Conservation (phyloP, 106 monocot species). For the Hemerocallis citrina region DNA sequence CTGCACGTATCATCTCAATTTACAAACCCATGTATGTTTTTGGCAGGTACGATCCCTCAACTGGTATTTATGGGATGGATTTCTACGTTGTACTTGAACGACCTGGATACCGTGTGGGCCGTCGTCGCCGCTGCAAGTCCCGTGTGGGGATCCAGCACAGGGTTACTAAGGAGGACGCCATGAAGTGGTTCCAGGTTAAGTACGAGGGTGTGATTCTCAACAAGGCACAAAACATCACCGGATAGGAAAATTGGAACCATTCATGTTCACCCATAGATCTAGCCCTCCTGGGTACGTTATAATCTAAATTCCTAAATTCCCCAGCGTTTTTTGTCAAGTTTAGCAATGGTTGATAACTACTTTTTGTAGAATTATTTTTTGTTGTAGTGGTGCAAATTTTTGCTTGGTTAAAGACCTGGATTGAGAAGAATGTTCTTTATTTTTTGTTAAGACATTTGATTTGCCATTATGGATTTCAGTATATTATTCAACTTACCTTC, state of each 20-base stretch:
- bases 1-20: background rate
- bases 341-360: too few relatives aligned
- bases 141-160: constrained; percentile 61
- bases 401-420: too few relatives aligned
- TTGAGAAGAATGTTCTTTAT: too few relatives aligned
- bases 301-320: too few relatives aligned
- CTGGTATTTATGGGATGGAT: constrained; percentile 67
- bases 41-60: constrained; percentile 57
- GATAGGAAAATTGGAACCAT: background rate
- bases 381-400: too few relatives aligned
- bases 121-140: constrained; percentile 50
- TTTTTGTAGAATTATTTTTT: too few relatives aligned
- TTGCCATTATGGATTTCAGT: too few relatives aligned
- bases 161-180: constrained; percentile 64
- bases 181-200: constrained; percentile 85
- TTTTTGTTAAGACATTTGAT: too few relatives aligned
- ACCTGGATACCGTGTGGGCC: constrained; percentile 41
- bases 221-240: constrained; percentile 32
- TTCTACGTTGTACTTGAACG: constrained; percentile 57
- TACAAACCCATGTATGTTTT: background rate
- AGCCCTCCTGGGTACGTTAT: too few relatives aligned
- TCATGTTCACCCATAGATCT: background rate
- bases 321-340: too few relatives aligned
- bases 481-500: too few relatives aligned
- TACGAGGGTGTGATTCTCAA: constrained; percentile 74